Base-by-base conservation (phyloP, 2,329 filamentous ascomycete species). In the Sphaerulina vaccinii region DNA sequence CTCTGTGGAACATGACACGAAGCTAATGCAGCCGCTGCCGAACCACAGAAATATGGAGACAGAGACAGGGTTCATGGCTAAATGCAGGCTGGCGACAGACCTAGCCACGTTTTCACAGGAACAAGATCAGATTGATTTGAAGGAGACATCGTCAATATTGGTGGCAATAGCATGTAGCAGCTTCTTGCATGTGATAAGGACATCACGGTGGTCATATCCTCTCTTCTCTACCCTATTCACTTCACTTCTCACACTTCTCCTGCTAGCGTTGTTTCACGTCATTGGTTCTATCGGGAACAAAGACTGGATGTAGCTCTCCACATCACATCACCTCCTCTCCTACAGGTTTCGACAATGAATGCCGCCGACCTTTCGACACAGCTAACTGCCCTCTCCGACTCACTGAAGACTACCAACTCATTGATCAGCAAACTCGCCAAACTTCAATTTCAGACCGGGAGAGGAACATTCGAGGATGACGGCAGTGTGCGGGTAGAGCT, bases 401-500 rank as follows among this genome's bases (percentile, higher is more conserved):
- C 75, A 15, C 73, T 83, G 53, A 80, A 76, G 61, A 68, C 76
- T 33, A 77, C 76, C 3, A 73, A 79, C 22, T 73, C 75, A 39
- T 76, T 84, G 29, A 79, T 85, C 48, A 72, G 77, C 48, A 76
- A 80, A 29, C 70, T 85, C 15, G 72, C 77, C 57, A 82, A 77
- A 67, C 77, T 85, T 65, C 85, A 66, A 70, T 84, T 72, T 73
- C 84, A 73, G 68, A 79, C 61, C 62, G 89, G 68, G 75, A 86
- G 72, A 73, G 84, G 76, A 76, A 82, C 68, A 9, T 72, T 77
- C 68, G 65, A 78, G 75, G 76, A 87, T 78, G 55, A 57, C 19
- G 45, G 55, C 48, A 79, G 82, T 57, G 76, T 78, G 5, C 82
- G 86, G 50, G 70, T 85, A 16, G 90, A 96, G 71, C 80, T 96